Percentiles rank a stretch among this genome's conserved stretches.
These are phyloP conservation scores for Clitopilus hobsonii DNA, from an alignment of 768 basidiomycete species.

Conservation along the genomic window DNA sequence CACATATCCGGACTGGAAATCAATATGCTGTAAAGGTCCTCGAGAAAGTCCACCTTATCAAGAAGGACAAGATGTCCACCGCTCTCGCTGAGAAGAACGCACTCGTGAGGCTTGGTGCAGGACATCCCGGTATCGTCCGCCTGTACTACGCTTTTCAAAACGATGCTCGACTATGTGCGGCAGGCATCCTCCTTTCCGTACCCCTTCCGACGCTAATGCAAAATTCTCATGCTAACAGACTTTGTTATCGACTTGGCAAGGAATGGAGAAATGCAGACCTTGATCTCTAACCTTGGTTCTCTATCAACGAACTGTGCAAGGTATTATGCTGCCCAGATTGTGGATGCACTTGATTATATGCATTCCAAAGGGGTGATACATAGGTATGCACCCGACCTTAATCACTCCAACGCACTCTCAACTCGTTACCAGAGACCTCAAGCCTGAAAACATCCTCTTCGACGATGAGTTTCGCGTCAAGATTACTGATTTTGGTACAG, in stretches of 20 bases:
- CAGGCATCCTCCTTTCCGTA: conserved; percentile 22
- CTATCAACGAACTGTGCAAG: conserved; percentile 71
- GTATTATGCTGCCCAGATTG: conserved; percentile 86
- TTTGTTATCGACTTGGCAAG: conserved; percentile 74
- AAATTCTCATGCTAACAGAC: conserved; percentile 35
- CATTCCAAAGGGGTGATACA: conserved; percentile 89
- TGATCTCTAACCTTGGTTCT: conserved; percentile 79
- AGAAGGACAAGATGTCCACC: conserved; percentile 72
- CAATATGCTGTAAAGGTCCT: conserved; percentile 72
- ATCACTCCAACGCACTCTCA: neutral
- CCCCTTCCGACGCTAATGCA: neutral
- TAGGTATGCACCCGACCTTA: conserved; percentile 37
- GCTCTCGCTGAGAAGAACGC: conserved; percentile 77
- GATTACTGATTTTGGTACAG: conserved; percentile 97
- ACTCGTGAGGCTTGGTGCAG: conserved; percentile 64
- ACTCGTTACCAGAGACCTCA: conserved; percentile 51
- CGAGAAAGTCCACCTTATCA: conserved; percentile 79
- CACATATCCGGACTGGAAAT: conserved; percentile 49
- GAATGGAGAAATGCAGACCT: conserved; percentile 74
- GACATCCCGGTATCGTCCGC: conserved; percentile 79
- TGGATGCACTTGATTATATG: conserved; percentile 88
- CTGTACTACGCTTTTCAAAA: conserved; percentile 87
- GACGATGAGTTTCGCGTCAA: conserved; percentile 84
- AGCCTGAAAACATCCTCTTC: conserved; percentile 88
- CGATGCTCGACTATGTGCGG: conserved; percentile 70